A percentile compares a stretch with the other conserved stretches of the same genome.
phyloP scores from a whole-genome alignment of 2,329 filamentous ascomycete genomes.

The Triangularia verruculosa region DNA sequence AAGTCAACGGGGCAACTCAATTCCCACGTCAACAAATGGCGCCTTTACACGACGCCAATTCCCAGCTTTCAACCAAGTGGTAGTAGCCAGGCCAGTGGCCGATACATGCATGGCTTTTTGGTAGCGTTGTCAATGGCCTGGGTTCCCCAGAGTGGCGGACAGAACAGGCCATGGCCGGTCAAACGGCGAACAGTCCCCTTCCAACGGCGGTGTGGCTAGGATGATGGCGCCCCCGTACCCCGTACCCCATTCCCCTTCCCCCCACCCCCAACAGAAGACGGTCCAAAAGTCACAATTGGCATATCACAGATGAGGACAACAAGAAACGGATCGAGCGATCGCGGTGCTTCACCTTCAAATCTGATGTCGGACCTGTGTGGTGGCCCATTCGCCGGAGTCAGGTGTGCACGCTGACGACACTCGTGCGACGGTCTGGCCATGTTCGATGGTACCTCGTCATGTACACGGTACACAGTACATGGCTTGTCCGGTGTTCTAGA shows the following conservation, averaged over 20 bases:
- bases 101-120: neutral
- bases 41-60: neutral
- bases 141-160: conserved; percentile 11
- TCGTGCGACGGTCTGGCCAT: conserved; percentile 26
- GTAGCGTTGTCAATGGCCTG: conserved; percentile 1
- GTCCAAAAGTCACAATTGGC: neutral
- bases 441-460: conserved; percentile 15
- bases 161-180: conserved; percentile 14
- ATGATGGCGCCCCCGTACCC: conserved; percentile 9
- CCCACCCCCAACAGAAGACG: neutral
- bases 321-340: conserved; percentile 25
- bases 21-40: neutral
- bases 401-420: conserved; percentile 23
- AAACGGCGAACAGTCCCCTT: conserved; percentile 13
- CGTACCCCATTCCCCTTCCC: neutral
- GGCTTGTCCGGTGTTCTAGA: conserved; percentile 16
- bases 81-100: neutral
- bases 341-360: neutral
- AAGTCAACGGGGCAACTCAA: too few relatives aligned
- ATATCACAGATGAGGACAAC: conserved; percentile 8
- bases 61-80: neutral
- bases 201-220: conserved; percentile 27
- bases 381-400: conserved; percentile 15
- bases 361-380: conserved; percentile 2
- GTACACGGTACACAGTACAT: conserved; percentile 16